phyloP scores from a whole-genome alignment of 2,329 filamentous ascomycete species.

The Esteya vermicola region DNA sequence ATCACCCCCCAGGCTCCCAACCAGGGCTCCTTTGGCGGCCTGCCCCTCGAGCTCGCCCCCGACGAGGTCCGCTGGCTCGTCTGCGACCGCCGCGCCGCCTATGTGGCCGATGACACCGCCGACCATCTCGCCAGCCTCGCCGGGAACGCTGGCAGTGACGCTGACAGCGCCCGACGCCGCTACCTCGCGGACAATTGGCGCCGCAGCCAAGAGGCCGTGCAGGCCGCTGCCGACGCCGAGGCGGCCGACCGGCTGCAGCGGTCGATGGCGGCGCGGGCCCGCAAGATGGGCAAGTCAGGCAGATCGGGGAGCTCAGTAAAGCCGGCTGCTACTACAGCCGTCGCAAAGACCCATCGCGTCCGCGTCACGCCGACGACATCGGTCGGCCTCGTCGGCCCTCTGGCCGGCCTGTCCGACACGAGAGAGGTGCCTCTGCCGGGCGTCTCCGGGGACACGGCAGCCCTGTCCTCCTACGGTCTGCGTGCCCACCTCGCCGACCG shows the following conservation, averaged over 20 bases:
- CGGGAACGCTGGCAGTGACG: too few relatives aligned
- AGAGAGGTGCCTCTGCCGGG: background rate
- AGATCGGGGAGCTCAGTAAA: background rate
- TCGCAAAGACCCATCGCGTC: background rate
- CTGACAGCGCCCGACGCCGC: constrained; percentile 39
- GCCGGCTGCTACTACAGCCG: background rate
- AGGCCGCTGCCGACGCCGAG: constrained; percentile 22
- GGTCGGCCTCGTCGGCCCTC: constrained; percentile 16
- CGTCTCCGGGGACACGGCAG: background rate
- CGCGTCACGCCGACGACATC: constrained; percentile 26
- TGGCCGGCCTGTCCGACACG: too few relatives aligned
- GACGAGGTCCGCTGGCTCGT: constrained; percentile 79
- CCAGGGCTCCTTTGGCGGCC: constrained; percentile 83
- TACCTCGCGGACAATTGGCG: constrained; percentile 49
- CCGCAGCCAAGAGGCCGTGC: constrained; percentile 26
- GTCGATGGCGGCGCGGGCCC: constrained; percentile 8
- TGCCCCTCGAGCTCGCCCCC: constrained; percentile 79
- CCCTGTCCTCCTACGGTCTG: constrained; percentile 48
- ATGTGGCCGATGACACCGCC: constrained; percentile 70
- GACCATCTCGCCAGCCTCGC: constrained; percentile 54
- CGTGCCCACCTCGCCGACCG: constrained; percentile 66
- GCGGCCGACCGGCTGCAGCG: constrained; percentile 16
- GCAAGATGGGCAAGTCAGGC: background rate
- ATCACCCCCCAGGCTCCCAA: constrained; percentile 85
- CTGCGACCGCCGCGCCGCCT: constrained; percentile 59